These are phyloP conservation scores for Filosporella fistucella DNA, from an alignment of 495 filamentous ascomycete species.

Conservation along the genomic window DNA sequence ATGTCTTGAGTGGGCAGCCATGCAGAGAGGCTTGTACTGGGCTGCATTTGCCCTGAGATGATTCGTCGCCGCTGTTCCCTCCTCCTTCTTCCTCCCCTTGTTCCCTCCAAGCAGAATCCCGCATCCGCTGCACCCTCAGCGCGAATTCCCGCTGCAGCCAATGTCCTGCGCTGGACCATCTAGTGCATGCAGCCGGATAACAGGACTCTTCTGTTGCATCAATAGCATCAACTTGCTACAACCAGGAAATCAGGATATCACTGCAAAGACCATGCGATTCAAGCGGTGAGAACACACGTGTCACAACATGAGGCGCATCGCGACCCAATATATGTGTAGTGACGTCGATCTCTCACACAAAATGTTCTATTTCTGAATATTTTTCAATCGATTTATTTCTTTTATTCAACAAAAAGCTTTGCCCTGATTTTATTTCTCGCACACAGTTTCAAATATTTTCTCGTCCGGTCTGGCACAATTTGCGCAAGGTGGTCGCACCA, in stretches of 20 bases:
- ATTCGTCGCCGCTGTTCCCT: background rate
- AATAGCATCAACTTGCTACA: constrained; percentile 5
- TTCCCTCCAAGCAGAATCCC: constrained; percentile 12
- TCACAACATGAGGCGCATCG: constrained; percentile 10
- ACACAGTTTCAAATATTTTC: background rate
- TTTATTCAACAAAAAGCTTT: too few species aligned
- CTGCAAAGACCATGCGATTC: background rate
- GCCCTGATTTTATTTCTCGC: too few species aligned
- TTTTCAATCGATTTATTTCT: too few species aligned
- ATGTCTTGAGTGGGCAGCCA: background rate
- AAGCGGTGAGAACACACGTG: constrained; percentile 22
- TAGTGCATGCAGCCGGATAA: constrained; percentile 19
- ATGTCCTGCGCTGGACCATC: constrained; percentile 16
- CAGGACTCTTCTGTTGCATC: constrained; percentile 6
- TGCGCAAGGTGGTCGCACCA: too few species aligned
- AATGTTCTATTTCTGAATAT: background rate
- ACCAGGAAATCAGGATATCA: background rate
- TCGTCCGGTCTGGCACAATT: too few species aligned
- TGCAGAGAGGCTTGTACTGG: background rate
- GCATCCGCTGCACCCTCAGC: constrained; percentile 16
- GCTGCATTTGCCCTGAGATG: background rate
- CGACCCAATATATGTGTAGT: constrained; percentile 3
- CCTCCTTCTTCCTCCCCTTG: background rate
- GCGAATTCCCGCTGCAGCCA: constrained; percentile 14
- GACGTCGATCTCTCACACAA: background rate